Conservation (phyloP, 2,329 filamentous ascomycete species). For the Anisogramma anomala region DNA sequence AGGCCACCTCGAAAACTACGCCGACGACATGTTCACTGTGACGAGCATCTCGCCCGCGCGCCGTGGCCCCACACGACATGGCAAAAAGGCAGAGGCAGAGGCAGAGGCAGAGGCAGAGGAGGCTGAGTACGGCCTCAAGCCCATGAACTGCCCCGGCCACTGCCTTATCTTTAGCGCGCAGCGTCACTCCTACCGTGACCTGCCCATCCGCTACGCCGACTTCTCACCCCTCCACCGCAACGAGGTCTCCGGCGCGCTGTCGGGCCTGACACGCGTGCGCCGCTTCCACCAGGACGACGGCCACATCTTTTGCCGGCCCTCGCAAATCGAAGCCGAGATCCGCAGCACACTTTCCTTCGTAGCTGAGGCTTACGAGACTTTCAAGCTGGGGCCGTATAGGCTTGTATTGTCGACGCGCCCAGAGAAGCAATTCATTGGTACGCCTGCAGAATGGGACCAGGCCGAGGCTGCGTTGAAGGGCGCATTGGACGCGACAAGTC, state of each 20-base stretch:
- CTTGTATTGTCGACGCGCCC: conserved; percentile 71
- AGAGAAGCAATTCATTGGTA: conserved; percentile 65
- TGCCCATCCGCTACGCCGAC: conserved; percentile 76
- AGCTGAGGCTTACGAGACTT: conserved; percentile 56
- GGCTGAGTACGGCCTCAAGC: conserved; percentile 72
- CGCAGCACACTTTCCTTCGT: conserved; percentile 63
- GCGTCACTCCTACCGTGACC: conserved; percentile 62
- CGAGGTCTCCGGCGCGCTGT: conserved; percentile 70
- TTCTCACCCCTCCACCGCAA: conserved; percentile 82
- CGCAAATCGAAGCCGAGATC: conserved; percentile 66
- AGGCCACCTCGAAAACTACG: conserved; percentile 81
- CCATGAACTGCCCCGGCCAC: conserved; percentile 89
- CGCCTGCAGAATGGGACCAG: conserved; percentile 51
- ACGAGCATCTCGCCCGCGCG: conserved; percentile 39
- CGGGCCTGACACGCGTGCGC: conserved; percentile 70
- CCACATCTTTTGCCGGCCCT: conserved; percentile 76
- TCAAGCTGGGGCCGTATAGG: conserved; percentile 61
- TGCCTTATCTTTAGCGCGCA: conserved; percentile 71
- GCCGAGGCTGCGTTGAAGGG: conserved; percentile 56
- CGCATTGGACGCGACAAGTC: conserved; percentile 51
- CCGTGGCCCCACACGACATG: conserved; percentile 18
- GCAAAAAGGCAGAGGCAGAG: conserved; percentile 29
- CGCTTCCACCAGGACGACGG: conserved; percentile 86
- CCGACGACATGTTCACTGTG: conserved; percentile 85
- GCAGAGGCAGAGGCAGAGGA: conserved; percentile 36